A percentile compares a stretch with the other conserved stretches of the same genome.
These are phyloP conservation scores for Blastobotrys arbuscula DNA, from an alignment of 1,139 yeast species.

Conservation along the genomic window DNA sequence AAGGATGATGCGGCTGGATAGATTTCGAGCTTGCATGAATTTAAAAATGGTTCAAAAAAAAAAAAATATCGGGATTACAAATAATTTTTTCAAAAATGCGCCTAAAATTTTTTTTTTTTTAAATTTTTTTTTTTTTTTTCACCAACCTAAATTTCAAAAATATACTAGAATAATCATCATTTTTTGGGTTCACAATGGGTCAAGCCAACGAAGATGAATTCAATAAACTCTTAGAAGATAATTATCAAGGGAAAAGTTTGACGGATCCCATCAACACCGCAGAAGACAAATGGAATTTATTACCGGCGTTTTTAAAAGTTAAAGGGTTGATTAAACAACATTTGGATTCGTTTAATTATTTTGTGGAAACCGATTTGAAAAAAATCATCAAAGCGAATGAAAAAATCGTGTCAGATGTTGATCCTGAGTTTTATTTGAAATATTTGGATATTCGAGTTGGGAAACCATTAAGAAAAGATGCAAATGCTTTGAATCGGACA, in stretches of 20 bases:
- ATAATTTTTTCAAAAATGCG: not conserved
- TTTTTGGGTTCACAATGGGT: not conserved
- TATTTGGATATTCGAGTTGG: conserved; percentile 88
- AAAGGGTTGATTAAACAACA: conserved; percentile 97
- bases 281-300: conserved; percentile 84
- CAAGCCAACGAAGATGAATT: conserved; percentile 36
- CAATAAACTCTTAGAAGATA: conserved; percentile 70
- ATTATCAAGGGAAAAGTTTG: conserved; percentile 76
- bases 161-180: no score
- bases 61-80: not conserved
- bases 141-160: not conserved
- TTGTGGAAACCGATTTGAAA: conserved; percentile 87
- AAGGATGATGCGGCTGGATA: no score
- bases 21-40: no score
- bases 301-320: conserved; percentile 93
- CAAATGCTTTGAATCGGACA: conserved; percentile 37
- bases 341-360: conserved; percentile 91
- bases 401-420: conserved; percentile 84
- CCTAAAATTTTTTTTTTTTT: not conserved
- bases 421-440: conserved; percentile 90
- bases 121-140: not conserved
- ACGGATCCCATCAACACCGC: conserved; percentile 89
- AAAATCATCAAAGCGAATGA: conserved; percentile 91
- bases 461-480: conserved; percentile 49
- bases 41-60: not conserved